Conservation (phyloP, 2,329 filamentous ascomycete species). For the Colletotrichum sojae region DNA sequence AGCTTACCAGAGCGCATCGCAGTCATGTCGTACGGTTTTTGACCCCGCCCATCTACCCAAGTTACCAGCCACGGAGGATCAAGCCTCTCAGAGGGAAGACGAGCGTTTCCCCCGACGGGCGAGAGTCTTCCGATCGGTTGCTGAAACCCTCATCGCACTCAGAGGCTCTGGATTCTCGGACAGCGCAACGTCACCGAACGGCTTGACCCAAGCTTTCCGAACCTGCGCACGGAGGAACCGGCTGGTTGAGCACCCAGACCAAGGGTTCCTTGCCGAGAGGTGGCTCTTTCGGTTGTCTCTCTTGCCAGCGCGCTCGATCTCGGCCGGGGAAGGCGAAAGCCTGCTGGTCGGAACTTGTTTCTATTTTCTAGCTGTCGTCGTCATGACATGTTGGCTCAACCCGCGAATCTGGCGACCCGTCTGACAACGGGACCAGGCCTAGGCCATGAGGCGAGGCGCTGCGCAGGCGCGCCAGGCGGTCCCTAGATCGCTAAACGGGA, state of each 20-base stretch:
- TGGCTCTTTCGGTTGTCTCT: neutral
- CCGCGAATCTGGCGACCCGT: constrained; percentile 4
- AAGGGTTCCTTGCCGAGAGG: constrained; percentile 31
- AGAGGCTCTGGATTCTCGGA: constrained; percentile 14
- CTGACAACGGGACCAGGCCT: constrained; percentile 16
- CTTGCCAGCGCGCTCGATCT: neutral
- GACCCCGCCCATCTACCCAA: neutral
- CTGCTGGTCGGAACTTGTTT: neutral
- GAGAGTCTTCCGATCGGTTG: constrained; percentile 5
- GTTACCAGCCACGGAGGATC: neutral
- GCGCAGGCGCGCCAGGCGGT: neutral
- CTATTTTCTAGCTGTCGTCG: neutral
- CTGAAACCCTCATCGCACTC: constrained; percentile 3
- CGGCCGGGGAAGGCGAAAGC: neutral
- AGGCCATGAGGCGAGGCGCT: constrained; percentile 2
- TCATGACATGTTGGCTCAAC: neutral
- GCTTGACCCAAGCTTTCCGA: constrained; percentile 35
- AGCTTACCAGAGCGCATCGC: neutral
- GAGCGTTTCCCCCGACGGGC: neutral
- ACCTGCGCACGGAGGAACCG: constrained; percentile 21
- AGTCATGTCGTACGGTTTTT: constrained; percentile 11
- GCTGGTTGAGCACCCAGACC: constrained; percentile 2
- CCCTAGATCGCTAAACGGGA: constrained; percentile 1
- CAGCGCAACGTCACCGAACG: constrained; percentile 18
- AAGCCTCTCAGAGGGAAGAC: constrained; percentile 2